Evolutionary conservation across 2,329 filamentous ascomycete genomes (phyloP), one percentile per base, ranked within the genome.

Genomic region (Neofusicoccum umdonicola): DNA sequence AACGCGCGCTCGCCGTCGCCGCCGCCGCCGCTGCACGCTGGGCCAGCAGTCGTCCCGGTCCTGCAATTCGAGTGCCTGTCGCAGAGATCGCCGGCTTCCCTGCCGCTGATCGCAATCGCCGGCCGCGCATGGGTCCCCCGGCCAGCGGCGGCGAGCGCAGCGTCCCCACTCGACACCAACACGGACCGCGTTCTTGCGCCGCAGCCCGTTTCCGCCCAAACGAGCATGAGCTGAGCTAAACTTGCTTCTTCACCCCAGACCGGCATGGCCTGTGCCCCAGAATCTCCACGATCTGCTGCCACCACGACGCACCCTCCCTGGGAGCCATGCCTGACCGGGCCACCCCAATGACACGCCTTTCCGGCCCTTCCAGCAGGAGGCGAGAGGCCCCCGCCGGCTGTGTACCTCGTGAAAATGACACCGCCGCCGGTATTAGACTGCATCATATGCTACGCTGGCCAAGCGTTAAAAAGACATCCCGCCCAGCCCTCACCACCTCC

Each of bases 341-440:
- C 12, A 19, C 19, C 19, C 39, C 54, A 39, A 58, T 58, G 54
- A 31, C 51, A 41, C 51, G 35, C 8, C 37, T 27, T 39, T 19
- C 31, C 50, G 50, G 31, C 15, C n/a, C 31, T 41, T 41, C 27
- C 37, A 11, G 17, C 37, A 27, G 52, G 17, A n/a, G 37, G 44
- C 27, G 27, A 7, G 6, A 31, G 27, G 27, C 27, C 27, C 27
- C 27, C 27, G 22, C 22, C 35, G 34, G 39, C 13, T 19, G 17
- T 57, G 62, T 58, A 42, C 51, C 62, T 58, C 52, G 62, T 48
- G 44, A 64, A 37, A 57, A 64, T 64, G 51, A 64, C 41, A 48
- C 62, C 62, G 44, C 62, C 50, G 61, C 50, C 17, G 61, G n/a
- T 37, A 63, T 47, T 60, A 60, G 41, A 8, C 41, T 60, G 42